Base-by-base conservation (phyloP, 2,329 filamentous ascomycete genomes). In the Botryotinia calthae region DNA sequence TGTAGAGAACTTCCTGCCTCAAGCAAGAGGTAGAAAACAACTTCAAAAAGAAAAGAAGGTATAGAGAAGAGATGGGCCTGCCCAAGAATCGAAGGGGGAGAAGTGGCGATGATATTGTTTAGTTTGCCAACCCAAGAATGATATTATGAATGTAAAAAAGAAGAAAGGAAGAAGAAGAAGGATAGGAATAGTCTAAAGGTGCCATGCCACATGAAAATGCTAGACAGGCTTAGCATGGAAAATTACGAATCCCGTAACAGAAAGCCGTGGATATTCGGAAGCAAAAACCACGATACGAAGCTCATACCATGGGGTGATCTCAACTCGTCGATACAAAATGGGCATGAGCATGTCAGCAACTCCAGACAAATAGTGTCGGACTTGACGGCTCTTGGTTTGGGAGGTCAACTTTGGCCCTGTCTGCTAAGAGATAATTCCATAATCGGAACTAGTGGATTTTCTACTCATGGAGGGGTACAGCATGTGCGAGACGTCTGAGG, bases 41-140 rank as follows among this genome's bases (percentile, higher is more conserved):
- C 2, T n/a, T 56, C 20, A 44, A 71, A 74, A 72, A 67, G 73
- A 72, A 73, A 74, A 71, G 75, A 76, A 72, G 74, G 73, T 75
- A 46, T 70, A 73, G 59, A 77, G 56, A 73, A 73, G 69, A 73
- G 74, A 74, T 73, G 77, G 77, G 72, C 78, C 76, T 73, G 77
- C 78, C 76, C 73, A 72, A 74, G 73, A 76, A 77, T 68, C 63
- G 73, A 76, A 73, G 58, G 72, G 74, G 61, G 64, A 74, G 71
- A 74, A 74, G 73, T 73, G 73, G 73, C 71, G 73, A 63, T 69
- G 66, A 65, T 74, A 71, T 76, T 74, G 73, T 77, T 78, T 76
- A 73, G 73, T 77, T 77, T 78, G 71, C 70, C 68, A 61, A 58
- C 46, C 71, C 63, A 58, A 69, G 66, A 62, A 69, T 46, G 72